A percentile compares a stretch with the other conserved stretches of the same genome.
Conservation (phyloP, 352 stramenopile species). For the Blastocystis hominis region DNA sequence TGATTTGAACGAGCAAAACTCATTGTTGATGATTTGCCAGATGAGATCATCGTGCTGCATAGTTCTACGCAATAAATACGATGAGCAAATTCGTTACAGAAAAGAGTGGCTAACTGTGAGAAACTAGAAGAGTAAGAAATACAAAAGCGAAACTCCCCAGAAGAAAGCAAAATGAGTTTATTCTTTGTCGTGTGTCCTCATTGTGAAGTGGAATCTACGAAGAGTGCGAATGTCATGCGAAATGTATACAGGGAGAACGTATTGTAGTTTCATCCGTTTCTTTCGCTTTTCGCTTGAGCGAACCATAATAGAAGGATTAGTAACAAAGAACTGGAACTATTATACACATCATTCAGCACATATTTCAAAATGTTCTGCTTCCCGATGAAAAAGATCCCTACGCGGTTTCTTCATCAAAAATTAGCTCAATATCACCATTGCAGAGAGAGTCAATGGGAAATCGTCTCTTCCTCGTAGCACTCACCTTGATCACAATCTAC, state of each 20-base stretch:
- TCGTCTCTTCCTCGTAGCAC: conserved; percentile 1
- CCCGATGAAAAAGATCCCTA: too few relatives aligned
- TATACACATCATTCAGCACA: too few relatives aligned
- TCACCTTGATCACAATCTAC: conserved; percentile 27
- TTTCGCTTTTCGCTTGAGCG: too few relatives aligned
- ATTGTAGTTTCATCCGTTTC: too few relatives aligned
- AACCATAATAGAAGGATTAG: too few relatives aligned
- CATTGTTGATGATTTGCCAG: conserved; percentile 92
- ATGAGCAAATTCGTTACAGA: background rate
- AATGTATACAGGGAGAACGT: too few relatives aligned
- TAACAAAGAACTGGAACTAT: too few relatives aligned
- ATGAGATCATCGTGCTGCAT: conserved; percentile 96
- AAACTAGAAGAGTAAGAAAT: background rate
- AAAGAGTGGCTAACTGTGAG: background rate
- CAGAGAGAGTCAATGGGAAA: conserved; percentile 21
- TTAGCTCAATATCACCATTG: background rate
- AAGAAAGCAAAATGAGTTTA: background rate
- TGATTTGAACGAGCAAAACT: conserved; percentile 97
- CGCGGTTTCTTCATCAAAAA: background rate
- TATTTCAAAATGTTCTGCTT: too few relatives aligned
- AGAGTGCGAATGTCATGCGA: too few relatives aligned
- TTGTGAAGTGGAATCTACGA: background rate
- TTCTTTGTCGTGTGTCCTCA: conserved; percentile 38
- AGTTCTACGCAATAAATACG: background rate
- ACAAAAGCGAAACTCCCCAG: background rate